Conservation (phyloP, 108 stramenopile species). For the Poteriospumella lacustris region DNA sequence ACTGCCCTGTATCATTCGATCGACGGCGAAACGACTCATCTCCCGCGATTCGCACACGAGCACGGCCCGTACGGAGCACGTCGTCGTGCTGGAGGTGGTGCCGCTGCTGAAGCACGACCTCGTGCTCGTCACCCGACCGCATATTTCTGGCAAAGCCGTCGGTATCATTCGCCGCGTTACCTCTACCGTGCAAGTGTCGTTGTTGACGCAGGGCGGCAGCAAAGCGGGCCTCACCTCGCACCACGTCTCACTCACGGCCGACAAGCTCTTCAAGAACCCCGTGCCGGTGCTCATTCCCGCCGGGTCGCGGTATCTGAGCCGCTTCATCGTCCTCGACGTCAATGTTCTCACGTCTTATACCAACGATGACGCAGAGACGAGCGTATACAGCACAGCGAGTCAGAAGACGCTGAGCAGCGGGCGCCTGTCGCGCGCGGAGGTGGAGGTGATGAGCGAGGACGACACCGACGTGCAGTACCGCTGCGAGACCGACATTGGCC, state of each 20-base stretch:
- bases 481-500: conserved; percentile 81
- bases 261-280: conserved; percentile 57
- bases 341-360: conserved; percentile 60
- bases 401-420: conserved; percentile 35
- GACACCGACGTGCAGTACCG: conserved; percentile 74
- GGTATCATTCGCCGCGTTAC: background rate
- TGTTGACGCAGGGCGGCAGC: conserved; percentile 75
- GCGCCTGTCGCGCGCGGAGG: conserved; percentile 79
- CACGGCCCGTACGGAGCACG: conserved; percentile 88
- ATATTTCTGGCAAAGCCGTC: background rate
- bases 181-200: conserved; percentile 51
- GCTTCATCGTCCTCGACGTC: conserved; percentile 83
- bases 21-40: conserved; percentile 91
- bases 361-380: background rate
- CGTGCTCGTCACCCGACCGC: conserved; percentile 68
- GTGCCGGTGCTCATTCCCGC: conserved; percentile 74
- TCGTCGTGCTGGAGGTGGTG: conserved; percentile 84
- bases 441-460: conserved; percentile 82
- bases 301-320: conserved; percentile 60
- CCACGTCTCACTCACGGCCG: conserved; percentile 70
- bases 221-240: conserved; percentile 82
- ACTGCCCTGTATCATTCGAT: conserved; percentile 61
- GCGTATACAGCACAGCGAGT: conserved; percentile 50
- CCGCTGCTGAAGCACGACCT: conserved; percentile 96
- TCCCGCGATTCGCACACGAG: conserved; percentile 92